These are phyloP conservation scores for Dendrocalamus sinicus DNA, from an alignment of 176 grass and related monocot species.

Conservation along the genomic window DNA sequence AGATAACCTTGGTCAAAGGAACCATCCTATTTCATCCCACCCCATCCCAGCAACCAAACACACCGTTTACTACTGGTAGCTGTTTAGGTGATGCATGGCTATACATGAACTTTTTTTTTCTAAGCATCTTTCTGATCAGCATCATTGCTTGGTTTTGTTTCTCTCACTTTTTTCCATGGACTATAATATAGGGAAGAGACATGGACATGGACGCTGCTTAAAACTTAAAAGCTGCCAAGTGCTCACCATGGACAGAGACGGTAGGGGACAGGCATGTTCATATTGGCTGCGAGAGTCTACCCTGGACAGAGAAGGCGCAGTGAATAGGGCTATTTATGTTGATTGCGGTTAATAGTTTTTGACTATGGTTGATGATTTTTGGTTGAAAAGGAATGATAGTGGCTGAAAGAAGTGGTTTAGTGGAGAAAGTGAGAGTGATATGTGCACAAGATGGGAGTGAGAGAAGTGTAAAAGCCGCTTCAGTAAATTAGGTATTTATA, in stretches of 20 bases:
- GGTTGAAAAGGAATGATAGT: no score
- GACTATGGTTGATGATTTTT: no score
- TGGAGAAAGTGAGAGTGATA: no score
- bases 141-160: constrained; percentile 11
- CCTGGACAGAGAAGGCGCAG: no score
- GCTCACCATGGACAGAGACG: constrained; percentile 19
- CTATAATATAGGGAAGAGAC: not conserved
- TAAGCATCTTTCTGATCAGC: constrained; percentile 14
- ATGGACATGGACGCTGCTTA: constrained; percentile 36
- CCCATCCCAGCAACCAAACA: no score
- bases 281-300: no score
- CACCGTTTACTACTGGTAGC: not conserved
- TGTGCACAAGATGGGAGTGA: no score
- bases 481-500: not conserved
- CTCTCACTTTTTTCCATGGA: not conserved
- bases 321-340: no score
- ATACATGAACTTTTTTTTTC: not conserved
- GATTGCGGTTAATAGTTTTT: rapidly evolving
- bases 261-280: not conserved
- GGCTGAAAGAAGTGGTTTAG: no score
- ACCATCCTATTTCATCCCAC: no score
- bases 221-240: constrained; percentile 48
- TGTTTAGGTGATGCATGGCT: constrained; percentile 38
- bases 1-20: no score
- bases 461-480: no score